Evolutionary conservation across 495 filamentous ascomycete species (phyloP), one percentile per base, ranked within the genome.

Genomic region (Rostrohypoxylon terebratum): DNA sequence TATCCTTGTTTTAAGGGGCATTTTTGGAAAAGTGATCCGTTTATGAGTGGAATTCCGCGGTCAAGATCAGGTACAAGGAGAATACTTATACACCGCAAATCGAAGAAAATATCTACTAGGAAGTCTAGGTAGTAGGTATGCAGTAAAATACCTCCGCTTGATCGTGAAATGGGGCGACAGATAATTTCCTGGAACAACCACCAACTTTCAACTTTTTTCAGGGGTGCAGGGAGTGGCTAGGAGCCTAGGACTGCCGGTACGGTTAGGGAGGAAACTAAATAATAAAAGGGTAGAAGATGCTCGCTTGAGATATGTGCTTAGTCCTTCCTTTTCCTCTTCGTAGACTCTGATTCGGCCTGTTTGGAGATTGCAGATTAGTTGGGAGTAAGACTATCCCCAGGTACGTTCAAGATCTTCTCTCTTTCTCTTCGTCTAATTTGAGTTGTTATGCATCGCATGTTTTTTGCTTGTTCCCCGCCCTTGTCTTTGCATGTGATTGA

Each of bases 51-150:
- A 66, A 28, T 50, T 62, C 40, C 61, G 48, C 57, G 55, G 66
- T 53, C 57, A 66, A 54, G 55, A 63, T 53, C 57, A 66, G 59
- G 71, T 65, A 66, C 65, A 18, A 66, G 62, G 66, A 44, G 58
- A 68, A 55, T 55, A 55, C 23, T 28, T 62, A 45, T 69, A 74
- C 71, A 74, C 66, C 71, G 71, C 71, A 74, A 63, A 59, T 74
- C 66, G 71, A 74, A 74, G 59, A 65, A 45, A 34, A 42, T 59
- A 62, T 20, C 62, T 74, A 28, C 28, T 28, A 28, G 6, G n/a
- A n/a, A n/a, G n/a, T n/a, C n/a, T n/a, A n/a, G n/a, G n/a, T n/a
- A n/a, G n/a, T n/a, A n/a, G n/a, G n/a, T n/a, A n/a, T n/a, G 28
- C 28, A 28, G 28, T 28, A 28, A 28, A 28, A 28, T 59, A 62